Evolutionary conservation across 305 asterid genomes (phyloP).

Genomic region (Striga hermonthica): DNA sequence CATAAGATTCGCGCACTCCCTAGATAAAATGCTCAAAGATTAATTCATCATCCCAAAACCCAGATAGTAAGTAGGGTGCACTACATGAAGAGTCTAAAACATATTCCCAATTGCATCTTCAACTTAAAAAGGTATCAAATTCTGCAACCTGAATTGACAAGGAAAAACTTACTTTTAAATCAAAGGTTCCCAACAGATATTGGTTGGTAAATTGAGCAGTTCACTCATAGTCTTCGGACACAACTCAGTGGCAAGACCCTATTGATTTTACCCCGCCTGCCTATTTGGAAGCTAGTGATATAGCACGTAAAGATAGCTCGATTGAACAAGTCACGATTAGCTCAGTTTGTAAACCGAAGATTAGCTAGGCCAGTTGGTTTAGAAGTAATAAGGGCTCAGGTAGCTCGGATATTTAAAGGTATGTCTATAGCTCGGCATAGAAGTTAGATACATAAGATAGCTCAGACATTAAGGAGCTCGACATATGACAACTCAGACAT

Average conservation of each 20-base stretch:
- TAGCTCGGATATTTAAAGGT: too few relatives aligned
- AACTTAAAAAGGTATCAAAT: background rate
- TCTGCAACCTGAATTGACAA: background rate
- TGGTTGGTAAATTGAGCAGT: conserved; percentile 3
- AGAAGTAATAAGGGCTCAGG: too few relatives aligned
- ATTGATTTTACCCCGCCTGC: background rate
- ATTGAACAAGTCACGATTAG: too few relatives aligned
- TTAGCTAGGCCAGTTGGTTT: too few relatives aligned
- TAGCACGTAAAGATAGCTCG: too few relatives aligned
- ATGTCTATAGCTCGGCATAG: too few relatives aligned
- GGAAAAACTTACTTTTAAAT: background rate
- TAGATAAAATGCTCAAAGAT: background rate
- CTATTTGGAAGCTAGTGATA: background rate
- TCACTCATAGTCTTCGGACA: conserved; percentile 4
- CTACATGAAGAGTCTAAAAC: background rate
- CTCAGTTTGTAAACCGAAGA: too few relatives aligned
- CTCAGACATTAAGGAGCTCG: too few relatives aligned
- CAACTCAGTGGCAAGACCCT: background rate
- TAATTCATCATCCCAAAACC: background rate
- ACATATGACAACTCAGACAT: too few relatives aligned
- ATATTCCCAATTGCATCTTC: conserved; percentile 13
- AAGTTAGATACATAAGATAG: too few relatives aligned
- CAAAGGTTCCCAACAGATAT: background rate
- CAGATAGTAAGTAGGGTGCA: background rate
- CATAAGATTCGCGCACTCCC: background rate